phyloP scores from a whole-genome alignment of 345 rosid genomes.

The Populus davidiana region DNA sequence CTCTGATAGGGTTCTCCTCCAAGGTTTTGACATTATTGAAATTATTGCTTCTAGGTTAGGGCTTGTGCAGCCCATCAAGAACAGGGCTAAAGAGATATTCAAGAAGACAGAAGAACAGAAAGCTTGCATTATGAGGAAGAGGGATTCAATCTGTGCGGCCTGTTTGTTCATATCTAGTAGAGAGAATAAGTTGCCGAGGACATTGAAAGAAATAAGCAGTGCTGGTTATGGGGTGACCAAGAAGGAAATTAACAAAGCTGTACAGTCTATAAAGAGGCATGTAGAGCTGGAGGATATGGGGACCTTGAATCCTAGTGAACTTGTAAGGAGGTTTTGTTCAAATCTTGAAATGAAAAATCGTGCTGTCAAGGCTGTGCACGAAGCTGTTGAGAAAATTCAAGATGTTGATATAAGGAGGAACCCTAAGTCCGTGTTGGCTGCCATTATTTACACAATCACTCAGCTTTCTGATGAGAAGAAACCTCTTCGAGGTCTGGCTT shows the following conservation, averaged over 20 bases:
- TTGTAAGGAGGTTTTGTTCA: conserved; percentile 19
- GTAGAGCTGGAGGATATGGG: not conserved
- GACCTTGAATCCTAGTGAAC: not conserved
- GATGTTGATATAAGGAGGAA: conserved; percentile 22
- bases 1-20: not conserved
- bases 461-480: conserved; percentile 21
- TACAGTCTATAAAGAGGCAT: not conserved
- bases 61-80: not conserved
- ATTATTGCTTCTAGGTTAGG: conserved; percentile 12
- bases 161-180: conserved; percentile 20
- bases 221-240: conserved; percentile 1
- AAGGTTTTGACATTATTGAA: conserved; percentile 3
- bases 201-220: conserved; percentile 3
- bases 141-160: conserved; percentile 10
- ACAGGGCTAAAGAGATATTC: conserved; percentile 22
- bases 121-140: not conserved
- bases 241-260: conserved; percentile 13
- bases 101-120: conserved; percentile 8
- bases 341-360: conserved; percentile 17
- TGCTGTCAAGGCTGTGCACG: conserved; percentile 16
- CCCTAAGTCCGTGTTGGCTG: conserved; percentile 15
- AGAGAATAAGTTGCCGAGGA: conserved; percentile 5
- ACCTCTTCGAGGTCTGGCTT: conserved; percentile 11
- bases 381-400: conserved; percentile 14
- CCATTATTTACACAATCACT: conserved; percentile 17